phyloP scores from a whole-genome alignment of 2,329 filamentous ascomycete genomes.

The Arthrocladium fulminans region DNA sequence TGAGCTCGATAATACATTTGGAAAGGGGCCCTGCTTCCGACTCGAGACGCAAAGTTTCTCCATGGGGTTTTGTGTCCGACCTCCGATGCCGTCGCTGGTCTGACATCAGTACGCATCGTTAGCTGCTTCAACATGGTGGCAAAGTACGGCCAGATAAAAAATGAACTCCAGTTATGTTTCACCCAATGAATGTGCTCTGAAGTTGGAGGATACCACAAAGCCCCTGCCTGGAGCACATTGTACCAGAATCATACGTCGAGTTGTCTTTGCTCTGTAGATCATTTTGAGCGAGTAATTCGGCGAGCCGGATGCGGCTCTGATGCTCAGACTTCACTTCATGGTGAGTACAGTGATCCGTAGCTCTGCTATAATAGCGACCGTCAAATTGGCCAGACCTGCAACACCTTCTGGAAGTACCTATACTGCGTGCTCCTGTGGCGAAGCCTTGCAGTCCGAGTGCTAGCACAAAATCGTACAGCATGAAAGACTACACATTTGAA shows the following conservation, averaged over 20 bases:
- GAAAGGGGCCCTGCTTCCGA: no score
- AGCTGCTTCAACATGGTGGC: no score
- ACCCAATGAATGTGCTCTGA: background rate
- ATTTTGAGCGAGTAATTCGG: background rate
- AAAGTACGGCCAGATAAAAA: background rate
- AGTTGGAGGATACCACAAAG: background rate
- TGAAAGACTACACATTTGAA: slow-evolving; percentile 22
- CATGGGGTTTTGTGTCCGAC: background rate
- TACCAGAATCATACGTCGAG: background rate
- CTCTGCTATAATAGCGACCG: background rate
- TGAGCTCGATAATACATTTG: no score
- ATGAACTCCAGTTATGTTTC: background rate
- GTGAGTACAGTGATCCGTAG: background rate
- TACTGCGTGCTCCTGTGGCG: background rate
- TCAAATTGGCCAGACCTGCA: background rate
- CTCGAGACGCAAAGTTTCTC: no score
- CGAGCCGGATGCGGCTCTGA: background rate
- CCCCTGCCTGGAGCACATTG: background rate
- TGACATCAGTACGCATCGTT: background rate
- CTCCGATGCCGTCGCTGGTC: background rate
- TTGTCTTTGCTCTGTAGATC: background rate
- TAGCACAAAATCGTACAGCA: slow-evolving; percentile 5
- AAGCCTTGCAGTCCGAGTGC: background rate
- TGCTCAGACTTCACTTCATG: background rate
- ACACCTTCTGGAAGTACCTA: background rate